Evolutionary conservation across 164 flowering plant species (phyloP).

Genomic region (Saururus chinensis): DNA sequence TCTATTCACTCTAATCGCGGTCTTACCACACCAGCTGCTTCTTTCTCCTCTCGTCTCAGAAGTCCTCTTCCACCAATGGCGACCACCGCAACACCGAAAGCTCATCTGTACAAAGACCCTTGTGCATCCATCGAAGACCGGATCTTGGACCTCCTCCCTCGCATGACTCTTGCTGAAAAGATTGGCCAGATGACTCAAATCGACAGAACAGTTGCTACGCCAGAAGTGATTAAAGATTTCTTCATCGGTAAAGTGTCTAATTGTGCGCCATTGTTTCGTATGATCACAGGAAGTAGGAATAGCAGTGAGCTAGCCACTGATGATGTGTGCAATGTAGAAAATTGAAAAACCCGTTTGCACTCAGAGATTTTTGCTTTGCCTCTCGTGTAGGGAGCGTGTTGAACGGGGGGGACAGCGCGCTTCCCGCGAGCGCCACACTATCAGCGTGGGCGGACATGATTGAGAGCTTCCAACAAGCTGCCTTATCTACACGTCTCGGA

Average conservation of each 20-base stretch:
- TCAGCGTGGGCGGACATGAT: conserved; percentile 29
- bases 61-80: neutral
- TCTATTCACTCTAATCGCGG: neutral
- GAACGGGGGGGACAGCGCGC: conserved; percentile 22
- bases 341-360: neutral
- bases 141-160: conserved; percentile 47
- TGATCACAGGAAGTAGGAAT: too few relatives aligned
- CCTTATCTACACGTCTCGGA: conserved; percentile 19
- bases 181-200: conserved; percentile 69
- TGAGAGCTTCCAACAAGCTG: conserved; percentile 17
- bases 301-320: too few relatives aligned
- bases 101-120: conserved; percentile 34
- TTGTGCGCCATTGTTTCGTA: neutral
- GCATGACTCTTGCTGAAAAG: conserved; percentile 59
- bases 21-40: neutral
- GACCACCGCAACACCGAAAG: neutral
- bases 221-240: conserved; percentile 23
- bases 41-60: neutral
- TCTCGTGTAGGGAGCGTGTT: conserved; percentile 18
- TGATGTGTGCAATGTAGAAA: too few relatives aligned
- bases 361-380: neutral
- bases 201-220: conserved; percentile 44
- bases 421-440: conserved; percentile 14
- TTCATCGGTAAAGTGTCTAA: conserved; percentile 27
- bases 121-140: conserved; percentile 37